phyloP scores from a whole-genome alignment of 208 protist species.

The Leishmania tropica region DNA sequence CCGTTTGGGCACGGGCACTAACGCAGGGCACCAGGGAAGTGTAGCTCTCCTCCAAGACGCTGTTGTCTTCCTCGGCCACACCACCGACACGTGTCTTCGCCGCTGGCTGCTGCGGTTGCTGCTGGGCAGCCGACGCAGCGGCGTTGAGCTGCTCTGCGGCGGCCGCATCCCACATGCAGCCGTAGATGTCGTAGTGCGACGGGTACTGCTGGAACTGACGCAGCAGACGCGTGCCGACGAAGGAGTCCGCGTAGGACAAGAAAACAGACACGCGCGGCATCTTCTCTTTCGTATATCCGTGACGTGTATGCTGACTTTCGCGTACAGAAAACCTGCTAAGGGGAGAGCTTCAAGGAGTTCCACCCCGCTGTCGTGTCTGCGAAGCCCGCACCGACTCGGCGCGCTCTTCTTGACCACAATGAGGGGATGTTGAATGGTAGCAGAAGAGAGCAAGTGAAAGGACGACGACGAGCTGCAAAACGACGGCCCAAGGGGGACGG shows the following conservation, averaged over 20 bases:
- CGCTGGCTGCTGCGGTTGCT: background rate
- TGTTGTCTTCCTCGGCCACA: background rate
- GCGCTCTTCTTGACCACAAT: background rate
- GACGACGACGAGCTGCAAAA: background rate
- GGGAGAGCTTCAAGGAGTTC: background rate
- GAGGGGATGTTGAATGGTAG: background rate
- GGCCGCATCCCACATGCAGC: conserved; percentile 75
- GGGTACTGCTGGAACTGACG: conserved; percentile 58
- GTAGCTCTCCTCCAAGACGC: conserved; percentile 10
- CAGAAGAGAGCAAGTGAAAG: background rate
- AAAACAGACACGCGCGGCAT: conserved; percentile 54
- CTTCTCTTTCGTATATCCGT: background rate
- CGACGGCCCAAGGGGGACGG: background rate
- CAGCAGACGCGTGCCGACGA: conserved; percentile 66
- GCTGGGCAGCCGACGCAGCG: background rate
- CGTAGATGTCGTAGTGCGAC: conserved; percentile 60
- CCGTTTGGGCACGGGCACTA: background rate
- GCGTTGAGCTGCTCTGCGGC: conserved; percentile 37
- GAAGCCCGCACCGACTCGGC: background rate
- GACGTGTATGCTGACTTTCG: no score
- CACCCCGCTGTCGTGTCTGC: background rate
- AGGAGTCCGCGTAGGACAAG: conserved; percentile 83
- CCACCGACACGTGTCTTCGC: background rate
- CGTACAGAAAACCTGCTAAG: no score
- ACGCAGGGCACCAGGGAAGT: conserved; percentile 15